Evolutionary conservation across 2,329 filamentous ascomycete genomes (phyloP).

Genomic region (Ceratocystis colombiana): DNA sequence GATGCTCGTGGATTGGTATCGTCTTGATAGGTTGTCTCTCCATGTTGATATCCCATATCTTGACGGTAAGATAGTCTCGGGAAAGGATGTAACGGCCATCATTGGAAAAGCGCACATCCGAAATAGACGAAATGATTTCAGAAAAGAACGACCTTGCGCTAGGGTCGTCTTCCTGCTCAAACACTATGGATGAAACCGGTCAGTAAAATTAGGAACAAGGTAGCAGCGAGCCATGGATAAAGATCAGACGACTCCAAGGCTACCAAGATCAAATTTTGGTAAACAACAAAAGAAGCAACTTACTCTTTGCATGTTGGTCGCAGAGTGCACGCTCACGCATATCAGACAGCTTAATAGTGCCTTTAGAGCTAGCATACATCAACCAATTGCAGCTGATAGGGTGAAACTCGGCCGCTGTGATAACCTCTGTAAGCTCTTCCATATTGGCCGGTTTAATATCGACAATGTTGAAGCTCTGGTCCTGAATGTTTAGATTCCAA

Average conservation of each 20-base stretch:
- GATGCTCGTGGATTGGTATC: constrained; percentile 95
- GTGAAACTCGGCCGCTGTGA: constrained; percentile 96
- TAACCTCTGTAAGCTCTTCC: constrained; percentile 98
- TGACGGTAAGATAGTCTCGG: constrained; percentile 94
- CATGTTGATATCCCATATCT: constrained; percentile 99
- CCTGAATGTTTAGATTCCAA: constrained; percentile 98
- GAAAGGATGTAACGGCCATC: constrained; percentile 96
- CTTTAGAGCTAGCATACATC: constrained; percentile 99
- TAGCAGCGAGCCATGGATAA: neutral
- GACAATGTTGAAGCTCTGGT: constrained; percentile 99
- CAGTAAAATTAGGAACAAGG: neutral
- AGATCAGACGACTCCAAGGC: neutral
- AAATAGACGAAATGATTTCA: constrained; percentile 98
- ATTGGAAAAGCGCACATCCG: constrained; percentile 92
- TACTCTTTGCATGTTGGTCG: constrained; percentile 91
- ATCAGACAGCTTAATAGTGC: constrained; percentile 95
- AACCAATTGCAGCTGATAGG: constrained; percentile 98
- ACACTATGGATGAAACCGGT: constrained; percentile 50
- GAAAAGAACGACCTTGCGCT: constrained; percentile 98
- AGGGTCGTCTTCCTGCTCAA: constrained; percentile 97
- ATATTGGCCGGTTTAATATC: constrained; percentile 99
- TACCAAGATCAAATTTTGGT: neutral
- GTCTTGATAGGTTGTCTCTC: constrained; percentile 95
- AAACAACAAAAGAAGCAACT: constrained; percentile 24
- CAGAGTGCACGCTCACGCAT: constrained; percentile 96